Evolutionary conservation across 805 yeast species (phyloP), one percentile per base, ranked within the genome.

Genomic region (Nakazawaea wickerhamii): DNA sequence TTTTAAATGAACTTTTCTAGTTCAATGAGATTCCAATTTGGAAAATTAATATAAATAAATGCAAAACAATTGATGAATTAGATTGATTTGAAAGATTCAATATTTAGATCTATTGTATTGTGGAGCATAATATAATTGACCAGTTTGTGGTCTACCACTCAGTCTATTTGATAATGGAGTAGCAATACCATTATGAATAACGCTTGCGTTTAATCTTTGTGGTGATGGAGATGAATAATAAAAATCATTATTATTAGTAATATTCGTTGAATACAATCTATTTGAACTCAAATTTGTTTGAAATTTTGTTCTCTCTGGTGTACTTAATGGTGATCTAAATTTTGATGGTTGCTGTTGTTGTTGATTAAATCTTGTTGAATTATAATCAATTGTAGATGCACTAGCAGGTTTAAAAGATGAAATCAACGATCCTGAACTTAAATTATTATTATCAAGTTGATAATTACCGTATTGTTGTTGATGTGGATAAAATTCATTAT

Each of bases 401-500:
- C 5, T 38, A 4, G 36, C 10, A 13, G 22, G 17, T 15, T 23
- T 23, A 25, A 21, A 26, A 23, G 27, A 17, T 5, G 36, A 30
- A 4, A 28, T 6, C n/a, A 28, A n/a, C 14, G 31, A 28, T 15
- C 11, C 8, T 8, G 31, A 28, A n/a, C 27, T 25, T n/a, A n/a
- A n/a, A 25, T 3, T 28, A 15, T 28, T 28, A n/a, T 28, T 28
- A 7, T 28, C 31, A 7, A 28, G n/a, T 10, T 28, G 31, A 15
- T 30, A 26, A 14, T 23, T 32, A 32, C 32, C 19, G 30, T 32
- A 17, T 28, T 34, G 25, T 28, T 34, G 25, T n/a, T 26, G 38
- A 21, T 57, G 38, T 17, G 85, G 85, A 50, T 81, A 79, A 58
- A 84, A 84, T 61, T 81, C 90, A 39, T 73, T 55, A 58, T 84